Evolutionary conservation across 257 asterid genomes (phyloP).

Genomic region (Vinca minor): DNA sequence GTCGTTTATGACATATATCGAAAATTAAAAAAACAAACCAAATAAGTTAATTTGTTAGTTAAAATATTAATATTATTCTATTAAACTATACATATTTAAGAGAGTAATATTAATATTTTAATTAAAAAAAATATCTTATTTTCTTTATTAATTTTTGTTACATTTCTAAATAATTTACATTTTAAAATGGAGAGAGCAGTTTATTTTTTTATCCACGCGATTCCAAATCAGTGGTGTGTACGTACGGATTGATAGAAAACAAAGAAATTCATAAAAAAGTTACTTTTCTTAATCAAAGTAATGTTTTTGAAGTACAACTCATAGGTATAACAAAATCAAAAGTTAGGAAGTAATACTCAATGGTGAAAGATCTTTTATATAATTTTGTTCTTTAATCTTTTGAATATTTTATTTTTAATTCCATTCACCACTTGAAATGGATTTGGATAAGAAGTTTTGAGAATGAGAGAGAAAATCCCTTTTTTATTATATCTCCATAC

Average conservation of each 20-base stretch:
- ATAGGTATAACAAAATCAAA: neutral
- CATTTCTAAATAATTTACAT: too few relatives aligned
- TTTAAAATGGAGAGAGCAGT: too few relatives aligned
- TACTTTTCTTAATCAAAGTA: slow-evolving; percentile 12
- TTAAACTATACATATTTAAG: too few relatives aligned
- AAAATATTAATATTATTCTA: too few relatives aligned
- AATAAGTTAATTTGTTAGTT: too few relatives aligned
- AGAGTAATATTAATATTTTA: too few relatives aligned
- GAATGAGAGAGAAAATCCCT: neutral
- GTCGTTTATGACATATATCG: too few relatives aligned
- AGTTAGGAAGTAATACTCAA: too few relatives aligned
- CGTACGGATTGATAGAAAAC: slow-evolving; percentile 24
- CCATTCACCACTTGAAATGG: slow-evolving; percentile 12
- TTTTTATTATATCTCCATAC: too few relatives aligned
- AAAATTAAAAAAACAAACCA: too few relatives aligned
- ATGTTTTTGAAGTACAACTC: slow-evolving; percentile 12
- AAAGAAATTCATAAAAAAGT: neutral
- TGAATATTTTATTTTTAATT: neutral
- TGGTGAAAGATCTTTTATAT: slow-evolving; percentile 11
- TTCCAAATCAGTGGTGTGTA: slow-evolving; percentile 17
- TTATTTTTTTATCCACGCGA: neutral
- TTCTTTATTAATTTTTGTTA: too few relatives aligned
- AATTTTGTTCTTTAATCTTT: slow-evolving; percentile 3
- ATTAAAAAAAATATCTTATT: too few relatives aligned
- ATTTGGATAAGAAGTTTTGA: slow-evolving; percentile 37